Base-by-base conservation (phyloP, 768 basidiomycete genomes). In the Rhodotorula sphaerocarpa region DNA sequence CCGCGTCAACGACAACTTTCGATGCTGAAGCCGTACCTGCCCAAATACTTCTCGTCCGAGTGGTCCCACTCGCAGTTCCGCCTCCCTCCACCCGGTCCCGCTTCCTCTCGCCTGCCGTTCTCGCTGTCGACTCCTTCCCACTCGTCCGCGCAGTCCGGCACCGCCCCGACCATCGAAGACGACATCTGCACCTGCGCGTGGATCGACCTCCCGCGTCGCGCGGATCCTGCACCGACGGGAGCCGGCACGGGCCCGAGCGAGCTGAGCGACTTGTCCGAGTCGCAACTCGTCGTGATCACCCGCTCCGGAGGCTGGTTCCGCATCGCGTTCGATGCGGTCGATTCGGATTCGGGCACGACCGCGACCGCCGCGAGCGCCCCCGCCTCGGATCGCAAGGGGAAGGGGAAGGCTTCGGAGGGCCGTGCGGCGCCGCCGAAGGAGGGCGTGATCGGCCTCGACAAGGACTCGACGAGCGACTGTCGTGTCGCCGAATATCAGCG, bases 11-110 rank as follows among this genome's bases (percentile, higher is more conserved):
- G 88, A 11, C 82, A 86, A 10, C 80, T 92, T 69, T 88, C 86
- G 1, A 83, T 86, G 7, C 76, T 93, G 50, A 82, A 85, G 21
- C 84, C 86, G 5, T 90, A 85, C 72, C 76, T 93, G 15, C 90
- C 90, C 23, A 88, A 86, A 65, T 93, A 93, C 74, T 91, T 95
- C 73, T 84, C 85, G 71, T 91, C 89, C n/a, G 86, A 91, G 74
- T 93, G 90, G 91, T 92, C 90, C 0, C 91, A 93, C 72, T 88
- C 90, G 20, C 86, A 88, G 69, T 95, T 88, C 74, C 82, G 88
- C 46, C 87, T 95, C 72, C 90, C 90, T 5, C 78, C 86, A 4
- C 87, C 89, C 69, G 85, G 86, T 3, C 79, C 89, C 12, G 88
- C 91, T 66, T 85, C 55, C 27, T 67, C 63, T 7, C 61, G 63